Evolutionary conservation across 2,329 filamentous ascomycete genomes (phyloP).

Genomic region (Nemania diffusa): DNA sequence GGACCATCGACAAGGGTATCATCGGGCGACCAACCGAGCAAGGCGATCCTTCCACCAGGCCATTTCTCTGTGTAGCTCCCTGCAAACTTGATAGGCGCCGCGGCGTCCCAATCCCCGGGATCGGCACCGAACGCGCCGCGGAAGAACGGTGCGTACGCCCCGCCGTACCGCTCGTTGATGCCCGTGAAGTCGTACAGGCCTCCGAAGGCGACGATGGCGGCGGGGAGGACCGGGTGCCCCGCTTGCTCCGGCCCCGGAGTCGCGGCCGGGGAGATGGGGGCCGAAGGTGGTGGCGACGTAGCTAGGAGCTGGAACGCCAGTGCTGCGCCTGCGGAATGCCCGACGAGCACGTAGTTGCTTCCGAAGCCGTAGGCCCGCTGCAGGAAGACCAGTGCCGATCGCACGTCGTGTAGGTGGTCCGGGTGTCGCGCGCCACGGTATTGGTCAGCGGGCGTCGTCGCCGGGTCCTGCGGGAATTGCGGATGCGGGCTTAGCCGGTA

Average conservation of each 20-base stretch:
- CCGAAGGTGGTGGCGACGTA: constrained; percentile 22
- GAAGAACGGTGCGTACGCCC: constrained; percentile 67
- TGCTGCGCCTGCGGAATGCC: constrained; percentile 72
- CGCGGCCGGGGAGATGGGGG: constrained; percentile 49
- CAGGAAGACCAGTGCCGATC: constrained; percentile 61
- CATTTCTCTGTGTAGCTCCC: constrained; percentile 56
- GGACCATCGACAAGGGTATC: constrained; percentile 64
- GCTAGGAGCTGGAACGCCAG: constrained; percentile 70
- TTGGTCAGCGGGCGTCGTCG: constrained; percentile 48
- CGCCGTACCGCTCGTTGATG: constrained; percentile 59
- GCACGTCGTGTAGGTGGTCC: constrained; percentile 69
- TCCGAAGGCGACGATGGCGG: constrained; percentile 68
- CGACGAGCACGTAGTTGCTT: constrained; percentile 64
- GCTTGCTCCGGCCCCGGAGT: constrained; percentile 42
- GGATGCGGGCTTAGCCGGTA: constrained; percentile 71
- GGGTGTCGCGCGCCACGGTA: constrained; percentile 64
- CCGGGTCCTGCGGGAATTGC: constrained; percentile 56
- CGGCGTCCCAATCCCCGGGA: constrained; percentile 60
- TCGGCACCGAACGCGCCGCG: constrained; percentile 69
- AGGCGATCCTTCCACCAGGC: constrained; percentile 44
- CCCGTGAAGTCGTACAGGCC: constrained; percentile 74
- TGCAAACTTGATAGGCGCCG: constrained; percentile 62
- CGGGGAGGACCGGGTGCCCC: constrained; percentile 53
- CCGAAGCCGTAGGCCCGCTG: constrained; percentile 57
- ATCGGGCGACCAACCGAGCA: constrained; percentile 59